Evolutionary conservation across 2,329 filamentous ascomycete species (phyloP).

Genomic region (Hymenoscyphus linearis): DNA sequence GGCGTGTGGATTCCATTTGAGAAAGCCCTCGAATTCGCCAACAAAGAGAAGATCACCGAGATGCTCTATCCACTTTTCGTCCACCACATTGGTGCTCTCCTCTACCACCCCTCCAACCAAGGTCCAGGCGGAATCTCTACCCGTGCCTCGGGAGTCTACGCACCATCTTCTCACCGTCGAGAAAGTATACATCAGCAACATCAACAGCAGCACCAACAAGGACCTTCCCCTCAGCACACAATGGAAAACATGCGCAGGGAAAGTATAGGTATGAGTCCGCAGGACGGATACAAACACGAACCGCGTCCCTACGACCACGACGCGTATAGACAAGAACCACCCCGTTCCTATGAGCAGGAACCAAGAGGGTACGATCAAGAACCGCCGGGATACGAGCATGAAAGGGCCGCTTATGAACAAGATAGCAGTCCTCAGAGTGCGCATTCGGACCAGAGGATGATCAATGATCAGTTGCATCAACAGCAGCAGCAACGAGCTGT

Average conservation of each 20-base stretch:
- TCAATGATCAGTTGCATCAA: conserved; percentile 4
- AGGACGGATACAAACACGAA: not conserved
- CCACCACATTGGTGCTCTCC: conserved; percentile 87
- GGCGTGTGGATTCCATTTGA: conserved; percentile 98
- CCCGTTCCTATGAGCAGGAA: not conserved
- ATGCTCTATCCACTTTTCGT: conserved; percentile 91
- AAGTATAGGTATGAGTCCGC: not conserved
- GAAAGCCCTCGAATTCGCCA: conserved; percentile 90
- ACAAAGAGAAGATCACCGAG: conserved; percentile 98
- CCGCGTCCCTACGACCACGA: not conserved
- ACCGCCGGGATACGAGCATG: not conserved
- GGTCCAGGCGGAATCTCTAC: conserved; percentile 34
- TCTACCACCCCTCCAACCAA: conserved; percentile 89
- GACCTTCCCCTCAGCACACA: not conserved
- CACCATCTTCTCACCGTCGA: not conserved
- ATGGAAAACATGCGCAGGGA: not conserved
- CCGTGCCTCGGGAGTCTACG: not conserved
- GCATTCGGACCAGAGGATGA: conserved; percentile 1
- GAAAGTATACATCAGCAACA: not conserved
- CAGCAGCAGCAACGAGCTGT: not conserved
- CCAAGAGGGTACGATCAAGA: not conserved
- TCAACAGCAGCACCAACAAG: not conserved
- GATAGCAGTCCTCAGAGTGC: conserved; percentile 1
- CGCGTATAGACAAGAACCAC: not conserved
- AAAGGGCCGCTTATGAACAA: not conserved